These are phyloP conservation scores for Brettanomyces nanus DNA, from an alignment of 805 yeast species.

Conservation along the genomic window DNA sequence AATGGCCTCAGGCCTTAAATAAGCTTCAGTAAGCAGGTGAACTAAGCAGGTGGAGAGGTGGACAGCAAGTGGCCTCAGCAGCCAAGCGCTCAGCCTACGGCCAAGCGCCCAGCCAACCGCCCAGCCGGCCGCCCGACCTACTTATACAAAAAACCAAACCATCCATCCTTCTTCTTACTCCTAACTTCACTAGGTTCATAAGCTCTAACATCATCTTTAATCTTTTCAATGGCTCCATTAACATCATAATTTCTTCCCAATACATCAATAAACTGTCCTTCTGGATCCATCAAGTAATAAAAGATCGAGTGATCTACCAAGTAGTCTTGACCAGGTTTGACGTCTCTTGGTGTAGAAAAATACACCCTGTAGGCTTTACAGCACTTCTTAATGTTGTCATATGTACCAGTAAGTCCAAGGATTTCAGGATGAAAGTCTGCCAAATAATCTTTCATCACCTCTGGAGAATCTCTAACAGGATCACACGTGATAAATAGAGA, in stretches of 20 bases:
- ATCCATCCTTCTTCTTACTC: constrained; percentile 51
- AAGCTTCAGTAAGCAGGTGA: too few relatives aligned
- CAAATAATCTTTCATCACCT: constrained; percentile 72
- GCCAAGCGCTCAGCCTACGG: too few relatives aligned
- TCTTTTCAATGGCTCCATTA: constrained; percentile 66
- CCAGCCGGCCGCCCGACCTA: too few relatives aligned
- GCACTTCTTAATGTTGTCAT: constrained; percentile 71
- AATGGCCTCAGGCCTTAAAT: too few relatives aligned
- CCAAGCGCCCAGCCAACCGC: too few relatives aligned
- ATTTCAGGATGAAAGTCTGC: constrained; percentile 85
- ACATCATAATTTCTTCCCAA: constrained; percentile 87
- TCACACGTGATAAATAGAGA: constrained; percentile 95
- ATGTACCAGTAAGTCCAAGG: constrained; percentile 86
- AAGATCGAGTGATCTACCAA: constrained; percentile 96
- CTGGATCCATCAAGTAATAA: constrained; percentile 97
- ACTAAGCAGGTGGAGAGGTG: too few relatives aligned
- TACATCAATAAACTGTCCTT: constrained; percentile 91
- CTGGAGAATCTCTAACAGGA: constrained; percentile 91
- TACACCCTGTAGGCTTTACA: constrained; percentile 92
- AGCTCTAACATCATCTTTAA: constrained; percentile 64
- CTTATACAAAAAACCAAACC: constrained; percentile 52
- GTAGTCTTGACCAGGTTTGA: constrained; percentile 93
- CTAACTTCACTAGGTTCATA: constrained; percentile 68
- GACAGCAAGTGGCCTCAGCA: too few relatives aligned
- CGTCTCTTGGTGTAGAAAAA: constrained; percentile 92